phyloP scores from a whole-genome alignment of 768 basidiomycete genomes.

The Pisolithus microcarpus region DNA sequence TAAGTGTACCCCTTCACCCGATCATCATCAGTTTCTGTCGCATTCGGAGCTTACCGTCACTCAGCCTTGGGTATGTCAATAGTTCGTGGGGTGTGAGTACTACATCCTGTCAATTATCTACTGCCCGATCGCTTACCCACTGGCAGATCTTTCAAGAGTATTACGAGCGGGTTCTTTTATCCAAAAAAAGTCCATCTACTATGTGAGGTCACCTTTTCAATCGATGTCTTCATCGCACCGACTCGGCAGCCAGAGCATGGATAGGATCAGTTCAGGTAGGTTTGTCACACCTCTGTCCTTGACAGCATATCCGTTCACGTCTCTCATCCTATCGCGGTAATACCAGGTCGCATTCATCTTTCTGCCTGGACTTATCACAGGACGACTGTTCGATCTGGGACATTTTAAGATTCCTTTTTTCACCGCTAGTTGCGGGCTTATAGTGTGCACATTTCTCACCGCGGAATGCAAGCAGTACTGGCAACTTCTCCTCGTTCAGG shows the following conservation, averaged over 20 bases:
- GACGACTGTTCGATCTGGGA: conserved; percentile 70
- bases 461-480: conserved; percentile 69
- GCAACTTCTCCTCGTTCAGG: conserved; percentile 75
- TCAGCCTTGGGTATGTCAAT: conserved; percentile 62
- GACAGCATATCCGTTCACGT: background rate
- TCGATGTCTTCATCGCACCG: background rate
- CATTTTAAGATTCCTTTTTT: conserved; percentile 49
- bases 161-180: conserved; percentile 51
- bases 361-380: conserved; percentile 54
- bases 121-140: background rate
- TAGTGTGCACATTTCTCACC: conserved; percentile 54
- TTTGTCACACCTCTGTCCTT: background rate
- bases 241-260: conserved; percentile 51
- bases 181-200: conserved; percentile 45
- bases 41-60: background rate
- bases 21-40: background rate
- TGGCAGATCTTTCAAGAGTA: conserved; percentile 65
- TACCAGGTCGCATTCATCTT: conserved; percentile 47
- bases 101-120: background rate
- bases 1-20: conserved; percentile 13
- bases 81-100: conserved; percentile 60
- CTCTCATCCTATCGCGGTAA: conserved; percentile 26
- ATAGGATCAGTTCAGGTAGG: conserved; percentile 69
- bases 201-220: conserved; percentile 39
- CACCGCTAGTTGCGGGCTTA: conserved; percentile 40